Percentiles rank a stretch among this genome's conserved stretches.
These are phyloP conservation scores for Paraphoma sp. DNA, from an alignment of 2,329 filamentous ascomycete species.

Conservation along the genomic window DNA sequence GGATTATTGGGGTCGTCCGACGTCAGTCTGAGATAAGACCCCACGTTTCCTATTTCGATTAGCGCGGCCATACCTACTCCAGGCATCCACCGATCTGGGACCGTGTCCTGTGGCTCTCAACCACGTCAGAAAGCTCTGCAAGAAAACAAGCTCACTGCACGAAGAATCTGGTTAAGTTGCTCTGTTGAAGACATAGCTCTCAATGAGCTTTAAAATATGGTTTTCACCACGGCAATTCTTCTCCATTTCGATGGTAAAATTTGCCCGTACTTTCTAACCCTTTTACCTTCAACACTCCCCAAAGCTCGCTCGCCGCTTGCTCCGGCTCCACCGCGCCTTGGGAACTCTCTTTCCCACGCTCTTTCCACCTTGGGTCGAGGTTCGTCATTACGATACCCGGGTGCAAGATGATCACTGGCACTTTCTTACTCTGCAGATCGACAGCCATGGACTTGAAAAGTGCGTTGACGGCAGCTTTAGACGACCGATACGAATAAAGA, in stretches of 20 bases:
- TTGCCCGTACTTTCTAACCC: constrained; percentile 50
- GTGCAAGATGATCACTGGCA: constrained; percentile 53
- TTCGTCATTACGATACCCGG: constrained; percentile 52
- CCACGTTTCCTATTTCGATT: too few species aligned
- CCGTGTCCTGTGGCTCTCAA: too few species aligned
- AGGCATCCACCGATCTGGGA: too few species aligned
- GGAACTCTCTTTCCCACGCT: constrained; percentile 21
- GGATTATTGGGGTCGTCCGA: too few species aligned
- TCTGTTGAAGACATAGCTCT: too few species aligned
- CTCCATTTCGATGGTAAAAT: constrained; percentile 55
- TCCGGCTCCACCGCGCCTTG: constrained; percentile 53
- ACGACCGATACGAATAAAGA: constrained; percentile 53
- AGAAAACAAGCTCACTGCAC: too few species aligned
- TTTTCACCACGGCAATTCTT: constrained; percentile 53
- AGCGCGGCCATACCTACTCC: too few species aligned
- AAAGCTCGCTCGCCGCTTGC: constrained; percentile 54
- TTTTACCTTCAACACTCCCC: constrained; percentile 50
- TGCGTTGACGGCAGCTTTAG: constrained; percentile 54
- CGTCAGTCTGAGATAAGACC: too few species aligned
- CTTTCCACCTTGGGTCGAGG: constrained; percentile 29
- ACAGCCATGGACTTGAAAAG: constrained; percentile 53
- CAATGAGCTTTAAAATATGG: too few species aligned
- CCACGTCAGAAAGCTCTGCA: too few species aligned
- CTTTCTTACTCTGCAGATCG: constrained; percentile 49
- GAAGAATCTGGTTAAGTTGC: too few species aligned